Evolutionary conservation across 495 filamentous ascomycete species (phyloP), one percentile per base, ranked within the genome.

Genomic region (Neurospora pannonica): DNA sequence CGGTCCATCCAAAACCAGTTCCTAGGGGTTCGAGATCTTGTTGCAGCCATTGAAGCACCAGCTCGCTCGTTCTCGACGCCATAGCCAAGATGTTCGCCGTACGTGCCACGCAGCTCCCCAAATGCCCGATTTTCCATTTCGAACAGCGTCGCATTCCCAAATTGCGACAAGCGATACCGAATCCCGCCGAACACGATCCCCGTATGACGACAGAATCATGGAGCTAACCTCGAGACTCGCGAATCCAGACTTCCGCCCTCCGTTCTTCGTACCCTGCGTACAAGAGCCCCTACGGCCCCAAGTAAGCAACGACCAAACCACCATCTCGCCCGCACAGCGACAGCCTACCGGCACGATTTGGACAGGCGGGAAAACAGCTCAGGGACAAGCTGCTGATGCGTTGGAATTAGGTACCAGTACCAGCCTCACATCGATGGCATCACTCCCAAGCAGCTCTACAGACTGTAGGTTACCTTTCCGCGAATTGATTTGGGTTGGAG

Each of bases 221-320:
- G 19, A 43, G 48, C 75, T 78, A 81, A 80, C 78, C 70, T 75
- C 70, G 42, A 39, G 38, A 31, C 34, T 39, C 73, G 31, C 37
- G 43, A 67, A 74, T 73, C 38, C 28, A 87, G 85, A 81, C 83
- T 75, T 79, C 80, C 73, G 62, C 78, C 73, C 81, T 72, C 77
- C 78, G 72, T 72, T 71, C 75, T 24, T 54, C 77, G 72, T 79
- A 75, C 76, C 80, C 81, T 19, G 60, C 78, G 73, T 86, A 85
- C 84, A 85, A 84, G 80, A 87, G 84, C 80, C 79, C 81, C 48
- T 86, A 84, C 73, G 85, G 85, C 79, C 85, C 85, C 24, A 87
- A 87, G 85, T 87, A 82, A 85, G 85, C 82, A 48, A 77, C 43
- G 24, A 69, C 31, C 17, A 13, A 40, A 8, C 70, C 15, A 38